Percentiles rank a stretch among this genome's conserved stretches.
phyloP scores from a whole-genome alignment of 2,329 filamentous ascomycete species.

The Alternaria sp. region DNA sequence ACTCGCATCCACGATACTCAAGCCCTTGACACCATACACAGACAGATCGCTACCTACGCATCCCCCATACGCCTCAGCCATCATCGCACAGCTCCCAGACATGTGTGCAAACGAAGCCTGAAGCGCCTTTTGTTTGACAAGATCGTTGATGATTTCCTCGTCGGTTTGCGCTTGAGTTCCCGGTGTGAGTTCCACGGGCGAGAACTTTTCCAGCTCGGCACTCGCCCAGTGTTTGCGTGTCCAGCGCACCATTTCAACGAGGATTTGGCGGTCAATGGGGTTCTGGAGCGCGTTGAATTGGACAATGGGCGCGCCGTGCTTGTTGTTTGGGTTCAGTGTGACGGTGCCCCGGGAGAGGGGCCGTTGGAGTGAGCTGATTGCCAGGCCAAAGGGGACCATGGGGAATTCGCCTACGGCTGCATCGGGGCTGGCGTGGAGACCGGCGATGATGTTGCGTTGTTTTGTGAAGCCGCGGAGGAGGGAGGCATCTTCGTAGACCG shows the following conservation, averaged over 20 bases:
- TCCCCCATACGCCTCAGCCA: conserved; percentile 40
- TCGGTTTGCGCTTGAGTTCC: conserved; percentile 35
- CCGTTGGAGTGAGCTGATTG: conserved; percentile 33
- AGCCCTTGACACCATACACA: conserved; percentile 37
- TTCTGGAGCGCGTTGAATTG: conserved; percentile 49
- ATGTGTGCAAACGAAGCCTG: conserved; percentile 39
- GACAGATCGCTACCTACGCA: conserved; percentile 35
- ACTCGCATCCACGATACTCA: conserved; percentile 47
- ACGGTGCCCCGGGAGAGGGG: conserved; percentile 50
- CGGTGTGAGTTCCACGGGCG: conserved; percentile 44
- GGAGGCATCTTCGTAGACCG: conserved; percentile 28
- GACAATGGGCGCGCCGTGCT: conserved; percentile 42
- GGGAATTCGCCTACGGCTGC: conserved; percentile 46
- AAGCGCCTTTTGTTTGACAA: conserved; percentile 25
- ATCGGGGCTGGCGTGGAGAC: conserved; percentile 30
- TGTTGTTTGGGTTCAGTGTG: conserved; percentile 48
- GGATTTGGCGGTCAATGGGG: conserved; percentile 49
- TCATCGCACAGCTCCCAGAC: conserved; percentile 41
- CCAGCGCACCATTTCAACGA: conserved; percentile 48
- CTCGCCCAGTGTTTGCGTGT: conserved; percentile 48
- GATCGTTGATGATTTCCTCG: conserved; percentile 35
- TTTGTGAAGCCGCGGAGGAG: conserved; percentile 33
- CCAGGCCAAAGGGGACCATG: conserved; percentile 37
- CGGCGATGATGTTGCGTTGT: conserved; percentile 40
- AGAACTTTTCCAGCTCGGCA: conserved; percentile 42